Evolutionary conservation across 148 eudicot genomes (phyloP).

Genomic region (Agrostemma githago): DNA sequence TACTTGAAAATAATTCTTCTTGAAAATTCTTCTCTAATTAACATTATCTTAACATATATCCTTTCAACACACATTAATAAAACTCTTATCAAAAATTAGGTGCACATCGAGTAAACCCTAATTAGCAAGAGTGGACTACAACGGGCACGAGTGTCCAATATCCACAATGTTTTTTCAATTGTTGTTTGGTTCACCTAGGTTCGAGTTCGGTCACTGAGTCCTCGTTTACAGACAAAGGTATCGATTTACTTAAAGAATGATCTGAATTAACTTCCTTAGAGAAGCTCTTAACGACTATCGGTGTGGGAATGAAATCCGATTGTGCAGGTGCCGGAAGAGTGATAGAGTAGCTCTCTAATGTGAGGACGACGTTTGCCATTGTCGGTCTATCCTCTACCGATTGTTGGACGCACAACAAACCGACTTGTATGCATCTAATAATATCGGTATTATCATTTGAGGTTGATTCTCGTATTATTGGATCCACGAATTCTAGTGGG

Average conservation of each 20-base stretch:
- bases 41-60: too few species aligned
- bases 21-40: too few species aligned
- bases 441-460: slow-evolving; percentile 15
- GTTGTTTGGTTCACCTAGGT: slow-evolving; percentile 4
- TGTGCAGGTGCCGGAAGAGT: slow-evolving; percentile 27
- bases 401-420: slow-evolving; percentile 48
- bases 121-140: too few species aligned
- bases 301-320: slow-evolving; percentile 20
- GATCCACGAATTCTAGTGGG: slow-evolving; percentile 24
- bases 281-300: background rate
- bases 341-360: slow-evolving; percentile 30
- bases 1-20: too few species aligned
- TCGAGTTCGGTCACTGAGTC: slow-evolving; percentile 19
- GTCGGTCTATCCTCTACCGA: slow-evolving; percentile 36
- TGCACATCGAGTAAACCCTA: background rate
- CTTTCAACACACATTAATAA: too few species aligned
- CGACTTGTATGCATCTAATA: slow-evolving; percentile 43
- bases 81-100: background rate
- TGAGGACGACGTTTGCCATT: slow-evolving; percentile 34
- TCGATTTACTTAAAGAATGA: slow-evolving; percentile 11
- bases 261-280: background rate
- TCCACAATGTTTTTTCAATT: too few species aligned
- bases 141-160: too few species aligned
- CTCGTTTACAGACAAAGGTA: slow-evolving; percentile 20
- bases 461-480: slow-evolving; percentile 21